Conservation (phyloP, 2,329 filamentous ascomycete genomes). For the Venturia aucupariae region DNA sequence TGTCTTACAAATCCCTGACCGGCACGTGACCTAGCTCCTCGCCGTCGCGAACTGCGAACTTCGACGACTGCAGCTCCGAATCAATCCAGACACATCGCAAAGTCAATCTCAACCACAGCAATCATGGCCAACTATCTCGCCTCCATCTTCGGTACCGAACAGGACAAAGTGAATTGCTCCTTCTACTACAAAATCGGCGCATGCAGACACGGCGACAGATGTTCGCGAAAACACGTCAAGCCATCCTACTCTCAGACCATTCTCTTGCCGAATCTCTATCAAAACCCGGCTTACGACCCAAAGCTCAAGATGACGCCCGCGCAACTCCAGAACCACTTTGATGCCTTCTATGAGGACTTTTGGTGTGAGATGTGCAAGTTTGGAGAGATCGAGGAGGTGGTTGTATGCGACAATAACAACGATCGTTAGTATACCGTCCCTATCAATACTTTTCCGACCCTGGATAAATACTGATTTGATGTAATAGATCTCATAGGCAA, state of each 20-base stretch:
- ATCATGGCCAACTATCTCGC: slow-evolving; percentile 95
- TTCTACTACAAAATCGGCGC: slow-evolving; percentile 99
- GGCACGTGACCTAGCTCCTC: not conserved
- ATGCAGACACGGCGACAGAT: slow-evolving; percentile 95
- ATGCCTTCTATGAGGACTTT: slow-evolving; percentile 99
- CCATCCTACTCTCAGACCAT: slow-evolving; percentile 96
- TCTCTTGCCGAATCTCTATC: slow-evolving; percentile 96
- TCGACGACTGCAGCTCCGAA: not conserved
- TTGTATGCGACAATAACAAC: slow-evolving; percentile 99
- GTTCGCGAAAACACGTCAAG: slow-evolving; percentile 98
- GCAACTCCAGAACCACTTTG: slow-evolving; percentile 98
- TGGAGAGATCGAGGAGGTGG: slow-evolving; percentile 92
- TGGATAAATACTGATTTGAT: slow-evolving; percentile 15
- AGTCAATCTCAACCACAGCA: not conserved
- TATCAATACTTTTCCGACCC: slow-evolving; percentile 6
- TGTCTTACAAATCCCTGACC: not conserved
- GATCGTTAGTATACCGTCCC: slow-evolving; percentile 55
- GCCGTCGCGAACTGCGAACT: not conserved
- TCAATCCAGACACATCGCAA: not conserved
- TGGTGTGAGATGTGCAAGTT: slow-evolving; percentile 99
- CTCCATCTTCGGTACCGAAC: slow-evolving; percentile 98
- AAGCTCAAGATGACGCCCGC: slow-evolving; percentile 94
- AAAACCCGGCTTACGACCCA: slow-evolving; percentile 94
- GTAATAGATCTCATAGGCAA: slow-evolving; percentile 82
- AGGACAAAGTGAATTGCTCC: slow-evolving; percentile 97